phyloP scores from a whole-genome alignment of 2,329 filamentous ascomycete genomes.

The Fusarium brevicatenulatum region DNA sequence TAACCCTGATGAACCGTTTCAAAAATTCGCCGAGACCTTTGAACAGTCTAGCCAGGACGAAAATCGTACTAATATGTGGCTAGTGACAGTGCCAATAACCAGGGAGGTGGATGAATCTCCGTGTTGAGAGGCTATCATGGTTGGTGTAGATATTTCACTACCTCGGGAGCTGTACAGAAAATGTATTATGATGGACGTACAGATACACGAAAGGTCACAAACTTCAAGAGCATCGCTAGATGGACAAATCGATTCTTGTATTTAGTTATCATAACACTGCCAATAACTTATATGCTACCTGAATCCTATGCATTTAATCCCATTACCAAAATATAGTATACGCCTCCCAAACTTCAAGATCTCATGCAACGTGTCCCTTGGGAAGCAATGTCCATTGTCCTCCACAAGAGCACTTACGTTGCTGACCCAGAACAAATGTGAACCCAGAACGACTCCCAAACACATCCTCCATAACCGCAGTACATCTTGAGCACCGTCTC shows the following conservation, averaged over 20 bases:
- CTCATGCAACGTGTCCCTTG: slow-evolving; percentile 42
- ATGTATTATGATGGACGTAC: neutral
- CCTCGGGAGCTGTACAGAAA: too few relatives aligned
- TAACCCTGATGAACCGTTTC: neutral
- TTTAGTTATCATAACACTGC: neutral
- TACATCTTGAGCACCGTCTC: slow-evolving; percentile 64
- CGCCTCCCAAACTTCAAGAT: neutral
- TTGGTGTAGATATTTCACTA: neutral
- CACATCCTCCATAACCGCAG: slow-evolving; percentile 72
- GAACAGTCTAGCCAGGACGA: neutral
- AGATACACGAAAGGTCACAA: neutral
- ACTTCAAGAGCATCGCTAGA: neutral
- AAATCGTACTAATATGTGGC: neutral
- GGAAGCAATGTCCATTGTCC: slow-evolving; percentile 62
- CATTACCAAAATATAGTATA: neutral
- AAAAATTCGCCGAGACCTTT: slow-evolving; percentile 9
- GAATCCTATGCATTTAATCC: neutral
- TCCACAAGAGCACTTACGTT: slow-evolving; percentile 65
- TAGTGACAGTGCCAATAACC: neutral
- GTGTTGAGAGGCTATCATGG: neutral
- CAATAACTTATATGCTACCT: neutral
- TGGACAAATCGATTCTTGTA: neutral
- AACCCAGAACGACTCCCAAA: slow-evolving; percentile 59
- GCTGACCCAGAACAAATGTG: slow-evolving; percentile 64
- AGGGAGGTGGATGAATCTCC: neutral